These are phyloP conservation scores for Edhazardia aedis DNA, from an alignment of 371 early-diverging fungal genomes.

Conservation along the genomic window DNA sequence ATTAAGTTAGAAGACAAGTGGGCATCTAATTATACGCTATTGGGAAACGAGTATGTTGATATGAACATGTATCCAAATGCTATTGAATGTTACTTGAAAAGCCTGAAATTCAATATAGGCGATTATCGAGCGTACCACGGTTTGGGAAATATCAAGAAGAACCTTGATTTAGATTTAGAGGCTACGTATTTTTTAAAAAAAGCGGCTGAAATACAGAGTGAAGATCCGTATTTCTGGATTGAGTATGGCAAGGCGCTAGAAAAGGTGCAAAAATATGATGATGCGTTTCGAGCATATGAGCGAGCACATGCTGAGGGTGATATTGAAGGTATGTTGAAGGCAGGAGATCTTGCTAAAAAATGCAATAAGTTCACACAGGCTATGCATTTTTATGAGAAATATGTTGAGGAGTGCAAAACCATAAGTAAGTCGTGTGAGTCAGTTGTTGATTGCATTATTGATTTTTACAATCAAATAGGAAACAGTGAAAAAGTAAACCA, in stretches of 20 bases:
- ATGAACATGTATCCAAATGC: constrained; percentile 62
- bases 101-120: constrained; percentile 54
- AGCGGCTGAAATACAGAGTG: constrained; percentile 51
- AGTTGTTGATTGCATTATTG: constrained; percentile 16
- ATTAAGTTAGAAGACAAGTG: constrained; percentile 56
- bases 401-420: constrained; percentile 9
- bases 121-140: constrained; percentile 79
- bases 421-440: constrained; percentile 5
- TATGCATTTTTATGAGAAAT: constrained; percentile 24
- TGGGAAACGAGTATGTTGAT: constrained; percentile 81
- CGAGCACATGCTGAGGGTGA: constrained; percentile 11
- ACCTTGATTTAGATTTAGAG: constrained; percentile 56
- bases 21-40: constrained; percentile 61
- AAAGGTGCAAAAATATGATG: constrained; percentile 17
- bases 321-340: constrained; percentile 11
- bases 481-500: constrained; percentile 12
- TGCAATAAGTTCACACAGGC: constrained; percentile 15
- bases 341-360: constrained; percentile 21
- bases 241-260: constrained; percentile 7
- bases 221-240: constrained; percentile 23
- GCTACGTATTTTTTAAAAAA: constrained; percentile 60
- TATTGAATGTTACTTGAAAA: constrained; percentile 62
- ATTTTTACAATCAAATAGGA: constrained; percentile 17
- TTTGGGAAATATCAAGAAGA: constrained; percentile 65
- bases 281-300: constrained; percentile 27